Base-by-base conservation (phyloP, 2,329 filamentous ascomycete species). In the Aspergillus sergii region DNA sequence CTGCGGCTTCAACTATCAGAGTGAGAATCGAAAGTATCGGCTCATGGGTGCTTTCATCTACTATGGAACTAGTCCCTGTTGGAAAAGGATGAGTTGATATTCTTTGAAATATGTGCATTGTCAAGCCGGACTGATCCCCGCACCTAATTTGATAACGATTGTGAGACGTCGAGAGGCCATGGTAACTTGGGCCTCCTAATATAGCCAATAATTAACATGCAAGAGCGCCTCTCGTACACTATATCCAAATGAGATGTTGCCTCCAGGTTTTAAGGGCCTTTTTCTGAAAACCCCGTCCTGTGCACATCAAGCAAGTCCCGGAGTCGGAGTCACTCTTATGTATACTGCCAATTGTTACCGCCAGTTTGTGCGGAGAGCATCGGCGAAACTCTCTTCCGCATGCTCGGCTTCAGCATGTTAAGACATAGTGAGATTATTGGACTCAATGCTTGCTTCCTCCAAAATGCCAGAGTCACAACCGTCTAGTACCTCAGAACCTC, bases 51-150 rank as follows among this genome's bases (percentile, higher is more conserved):
- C 89, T 91, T 78, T 99, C 95, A 80, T 98, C 93, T 68, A 99
- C 94, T 70, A 99, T 98, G n/a, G 95, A 98, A 79, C 93, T 97
- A 54, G 95, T 98, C 72, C 95, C 95, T 99, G 70, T 64, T 63
- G 57, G 46, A 66, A 62, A 67, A 56, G n/a, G 9, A 59, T 34
- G 46, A 53, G 63, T 73, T 63, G 71, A 64, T 64, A 61, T 30
- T 57, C 59, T 55, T 48, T 54, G 14, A n/a, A 41, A 34, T 43
- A 43, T n/a, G 43, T 57, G 16, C 55, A 45, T 23, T 61, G 36
- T 57, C 57, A 68, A 50, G 48, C 21, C 11, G 45, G 61, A 55
- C 58, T 66, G 65, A 62, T 68, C 69, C 69, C 70, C 73, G 72
- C 72, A 79, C 77, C 77, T 64, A 79, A 62, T 67, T 79, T 79